Percentiles rank a stretch among this genome's conserved stretches.
These are phyloP conservation scores for Fraxinus velutina DNA, from an alignment of 305 asterid species.

Conservation along the genomic window DNA sequence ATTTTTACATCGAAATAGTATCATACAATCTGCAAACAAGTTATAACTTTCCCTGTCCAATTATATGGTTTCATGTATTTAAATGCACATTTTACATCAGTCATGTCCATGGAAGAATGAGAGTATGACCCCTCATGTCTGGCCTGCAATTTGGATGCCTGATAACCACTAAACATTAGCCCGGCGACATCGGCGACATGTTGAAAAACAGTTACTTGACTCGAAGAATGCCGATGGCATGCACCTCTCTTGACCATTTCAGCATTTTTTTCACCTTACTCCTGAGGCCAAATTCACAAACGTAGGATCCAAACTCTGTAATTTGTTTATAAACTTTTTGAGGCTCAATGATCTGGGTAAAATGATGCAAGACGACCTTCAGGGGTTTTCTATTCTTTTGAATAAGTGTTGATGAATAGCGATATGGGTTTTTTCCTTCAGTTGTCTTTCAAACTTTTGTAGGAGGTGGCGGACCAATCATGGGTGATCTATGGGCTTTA, in stretches of 20 bases:
- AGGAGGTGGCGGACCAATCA: slow-evolving; percentile 98
- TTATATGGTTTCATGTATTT: neutral
- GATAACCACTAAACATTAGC: neutral
- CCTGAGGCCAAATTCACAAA: neutral
- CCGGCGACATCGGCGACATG: neutral
- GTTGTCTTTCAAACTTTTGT: slow-evolving; percentile 21
- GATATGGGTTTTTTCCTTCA: neutral
- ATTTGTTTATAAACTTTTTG: neutral
- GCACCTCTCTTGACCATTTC: neutral
- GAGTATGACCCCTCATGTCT: neutral
- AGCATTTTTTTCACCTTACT: neutral
- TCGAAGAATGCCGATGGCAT: neutral
- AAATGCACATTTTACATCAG: neutral
- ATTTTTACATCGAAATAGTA: neutral
- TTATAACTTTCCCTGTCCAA: neutral
- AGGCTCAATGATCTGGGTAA: neutral
- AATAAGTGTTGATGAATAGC: neutral
- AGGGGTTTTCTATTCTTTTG: neutral
- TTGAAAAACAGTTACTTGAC: neutral
- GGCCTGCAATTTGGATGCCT: neutral
- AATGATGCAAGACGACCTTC: neutral
- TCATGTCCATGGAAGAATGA: neutral
- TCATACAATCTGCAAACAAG: neutral
- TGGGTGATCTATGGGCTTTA: slow-evolving; percentile 98
- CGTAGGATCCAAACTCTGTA: neutral